Evolutionary conservation across 768 basidiomycete genomes (phyloP), one percentile per base, ranked within the genome.

Genomic region (Suillus weaverae): DNA sequence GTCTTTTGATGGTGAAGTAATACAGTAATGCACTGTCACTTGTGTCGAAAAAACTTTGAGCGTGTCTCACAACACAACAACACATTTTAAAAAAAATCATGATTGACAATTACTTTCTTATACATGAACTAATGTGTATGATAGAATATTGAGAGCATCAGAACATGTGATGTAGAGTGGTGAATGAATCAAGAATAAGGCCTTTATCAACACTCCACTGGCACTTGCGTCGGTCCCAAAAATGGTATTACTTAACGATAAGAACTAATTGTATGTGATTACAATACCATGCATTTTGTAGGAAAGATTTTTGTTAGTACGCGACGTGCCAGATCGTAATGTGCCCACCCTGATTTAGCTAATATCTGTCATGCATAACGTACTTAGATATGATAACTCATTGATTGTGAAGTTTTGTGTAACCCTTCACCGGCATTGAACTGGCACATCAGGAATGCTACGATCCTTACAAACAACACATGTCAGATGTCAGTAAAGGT

Each of bases 1-100:
- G 64, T 56, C 63, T n/a, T 64, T 50, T 33, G 70, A 67, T 48
- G 69, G 71, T 38, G 72, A 79, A 55, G 73, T 78, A 59, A 74
- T 41, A 43, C 41, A 43, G 41, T 43, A 43, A 43, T 43, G 16
- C 41, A 43, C 41, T 5, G 2, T 50, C 48, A 50, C 22, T 50
- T 50, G 48, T 26, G 5, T 50, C 48, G 4, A 5, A 6, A 26
- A 50, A 50, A 50, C 48, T 26, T 14, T 5, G 26, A 50, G 13
- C 13, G 5, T 14, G 22, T 50, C 22, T 50, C 48, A 26, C 48
- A 26, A 50, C 22, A 13, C 48, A 50, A 46, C n/a, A n/a, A 4
- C 44, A 22, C 44, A 22, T 46, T 46, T 46, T 1, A 9, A 22
- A n/a, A n/a, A 20, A 46, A 22, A 46, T 46, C 7, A 9, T 46